Conservation (phyloP, 2,329 filamentous ascomycete species). For the Hymenoscyphus fraxineus region DNA sequence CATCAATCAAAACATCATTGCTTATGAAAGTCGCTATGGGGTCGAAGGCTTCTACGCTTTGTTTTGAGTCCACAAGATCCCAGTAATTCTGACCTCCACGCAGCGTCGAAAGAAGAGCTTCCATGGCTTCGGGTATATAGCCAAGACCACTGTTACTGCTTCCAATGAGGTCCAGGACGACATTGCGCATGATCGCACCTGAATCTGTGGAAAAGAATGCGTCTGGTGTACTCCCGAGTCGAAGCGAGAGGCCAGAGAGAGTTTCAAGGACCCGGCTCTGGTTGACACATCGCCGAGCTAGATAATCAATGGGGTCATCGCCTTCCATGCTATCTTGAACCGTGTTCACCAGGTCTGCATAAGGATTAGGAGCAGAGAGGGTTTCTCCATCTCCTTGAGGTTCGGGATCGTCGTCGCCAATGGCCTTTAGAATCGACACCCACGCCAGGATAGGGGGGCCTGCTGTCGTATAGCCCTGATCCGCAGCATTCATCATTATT, state of each 20-base stretch:
- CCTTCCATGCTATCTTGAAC: conserved; percentile 38
- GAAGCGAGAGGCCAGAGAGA: conserved; percentile 41
- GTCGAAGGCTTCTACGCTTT: conserved; percentile 19
- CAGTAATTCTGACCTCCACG: conserved; percentile 33
- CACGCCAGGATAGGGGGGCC: conserved; percentile 76
- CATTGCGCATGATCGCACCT: conserved; percentile 38
- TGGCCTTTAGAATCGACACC: conserved; percentile 69
- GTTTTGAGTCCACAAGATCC: conserved; percentile 28
- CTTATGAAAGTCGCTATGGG: conserved; percentile 48
- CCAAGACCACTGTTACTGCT: conserved; percentile 31
- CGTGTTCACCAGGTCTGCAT: conserved; percentile 44
- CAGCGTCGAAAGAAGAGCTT: conserved; percentile 32
- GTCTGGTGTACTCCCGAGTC: conserved; percentile 36
- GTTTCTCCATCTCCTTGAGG: conserved; percentile 30
- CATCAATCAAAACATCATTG: conserved; percentile 44
- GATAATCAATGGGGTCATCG: conserved; percentile 41
- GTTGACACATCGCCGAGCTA: conserved; percentile 46
- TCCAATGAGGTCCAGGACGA: conserved; percentile 35
- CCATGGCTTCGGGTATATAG: conserved; percentile 35
- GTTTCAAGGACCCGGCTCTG: conserved; percentile 46
- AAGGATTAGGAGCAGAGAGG: conserved; percentile 21
- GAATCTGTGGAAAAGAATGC: conserved; percentile 38
- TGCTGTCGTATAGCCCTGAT: conserved; percentile 55
- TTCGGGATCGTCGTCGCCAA: conserved; percentile 40
- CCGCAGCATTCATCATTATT: conserved; percentile 60